Evolutionary conservation across 23 red algal species (phyloP).

Genomic region (Chondrus crispus): DNA sequence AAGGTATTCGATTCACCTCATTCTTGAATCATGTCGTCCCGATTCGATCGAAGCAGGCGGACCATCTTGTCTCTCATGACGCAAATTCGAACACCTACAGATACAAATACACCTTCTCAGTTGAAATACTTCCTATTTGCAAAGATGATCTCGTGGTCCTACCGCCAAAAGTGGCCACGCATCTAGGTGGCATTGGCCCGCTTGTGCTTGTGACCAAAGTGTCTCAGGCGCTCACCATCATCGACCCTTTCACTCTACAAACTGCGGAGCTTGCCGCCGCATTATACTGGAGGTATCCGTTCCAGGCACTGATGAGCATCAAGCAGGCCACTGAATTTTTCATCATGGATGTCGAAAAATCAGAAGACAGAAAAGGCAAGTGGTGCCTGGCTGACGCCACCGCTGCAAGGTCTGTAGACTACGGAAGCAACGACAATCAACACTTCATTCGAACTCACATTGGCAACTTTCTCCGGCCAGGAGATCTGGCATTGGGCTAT

Average conservation of each 20-base stretch:
- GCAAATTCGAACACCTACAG: slow-evolving; percentile 84
- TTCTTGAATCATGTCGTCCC: slow-evolving; percentile 88
- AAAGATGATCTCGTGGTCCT: slow-evolving; percentile 89
- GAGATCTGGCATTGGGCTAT: slow-evolving; percentile 91
- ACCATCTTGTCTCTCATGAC: slow-evolving; percentile 98
- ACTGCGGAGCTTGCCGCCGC: slow-evolving; percentile 65
- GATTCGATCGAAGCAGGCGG: slow-evolving; percentile 71
- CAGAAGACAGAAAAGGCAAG: slow-evolving; percentile 37
- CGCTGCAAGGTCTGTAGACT: slow-evolving; percentile 73
- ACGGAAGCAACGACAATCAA: slow-evolving; percentile 77
- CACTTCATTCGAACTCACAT: slow-evolving; percentile 84
- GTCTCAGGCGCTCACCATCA: slow-evolving; percentile 41
- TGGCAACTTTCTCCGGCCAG: slow-evolving; percentile 73
- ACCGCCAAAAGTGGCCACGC: slow-evolving; percentile 68
- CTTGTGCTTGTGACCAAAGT: slow-evolving; percentile 86
- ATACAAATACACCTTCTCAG: slow-evolving; percentile 99
- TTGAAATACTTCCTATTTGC: slow-evolving; percentile 91
- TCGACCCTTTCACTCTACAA: slow-evolving; percentile 82
- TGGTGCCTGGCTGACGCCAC: slow-evolving; percentile 77
- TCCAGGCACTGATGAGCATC: slow-evolving; percentile 69
- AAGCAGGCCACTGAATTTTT: slow-evolving; percentile 81
- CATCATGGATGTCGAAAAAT: slow-evolving; percentile 85
- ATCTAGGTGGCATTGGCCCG: slow-evolving; percentile 87
- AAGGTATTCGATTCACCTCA: slow-evolving; percentile 79
- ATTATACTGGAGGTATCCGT: slow-evolving; percentile 78